Base-by-base conservation (phyloP, 768 basidiomycete genomes). In the Tylopilus sp. region DNA sequence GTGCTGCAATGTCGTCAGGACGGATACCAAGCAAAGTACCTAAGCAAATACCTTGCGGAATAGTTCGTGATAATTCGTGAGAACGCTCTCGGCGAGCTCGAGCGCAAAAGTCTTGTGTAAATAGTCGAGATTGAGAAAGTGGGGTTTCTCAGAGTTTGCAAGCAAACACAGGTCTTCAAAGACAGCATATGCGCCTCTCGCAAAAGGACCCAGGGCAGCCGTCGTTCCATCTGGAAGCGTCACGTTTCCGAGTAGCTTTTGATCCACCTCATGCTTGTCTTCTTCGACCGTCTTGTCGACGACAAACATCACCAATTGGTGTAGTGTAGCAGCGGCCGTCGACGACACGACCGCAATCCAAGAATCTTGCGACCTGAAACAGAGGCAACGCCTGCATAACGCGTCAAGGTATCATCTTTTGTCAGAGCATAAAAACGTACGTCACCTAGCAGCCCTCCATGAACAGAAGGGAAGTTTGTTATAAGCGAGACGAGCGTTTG, bases 221-320 rank as follows among this genome's bases (percentile, higher is more conserved):
- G 76, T 80, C 1, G 77, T 77, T 6, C 87, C 92, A 55, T 92
- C 80, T 2, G 92, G 88, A 14, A 92, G 78, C 1, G 68, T 67
- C 1, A 83, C 77, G 14, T 80, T 74, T n/a, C 48, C 59, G n/a
- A 70, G 44, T 6, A 53, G 22, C 4, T 45, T 45, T 12, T 54
- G 37, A 33, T 64, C 57, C 14, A 51, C 29, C 8, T 77, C 79
- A 16, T 68, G 69, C 6, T 75, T 72, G 66, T 93, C 89, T 64
- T 94, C 91, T 17, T 82, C 78, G 2, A 86, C 82, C 70, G 98
- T 89, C 66, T 96, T 94, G 72, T 99, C 97, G 40, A 98, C 90
- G 17, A 98, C 86, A 59, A 98, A 91, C 95, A 99, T 98, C 41
- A 98, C 92, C 2, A 98, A 78, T 66, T 98, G 96, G 3, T 95